These are phyloP conservation scores for Pseudoscleropodium purum DNA, from an alignment of 225 moss, liverwort and hornwort species.

Conservation along the genomic window DNA sequence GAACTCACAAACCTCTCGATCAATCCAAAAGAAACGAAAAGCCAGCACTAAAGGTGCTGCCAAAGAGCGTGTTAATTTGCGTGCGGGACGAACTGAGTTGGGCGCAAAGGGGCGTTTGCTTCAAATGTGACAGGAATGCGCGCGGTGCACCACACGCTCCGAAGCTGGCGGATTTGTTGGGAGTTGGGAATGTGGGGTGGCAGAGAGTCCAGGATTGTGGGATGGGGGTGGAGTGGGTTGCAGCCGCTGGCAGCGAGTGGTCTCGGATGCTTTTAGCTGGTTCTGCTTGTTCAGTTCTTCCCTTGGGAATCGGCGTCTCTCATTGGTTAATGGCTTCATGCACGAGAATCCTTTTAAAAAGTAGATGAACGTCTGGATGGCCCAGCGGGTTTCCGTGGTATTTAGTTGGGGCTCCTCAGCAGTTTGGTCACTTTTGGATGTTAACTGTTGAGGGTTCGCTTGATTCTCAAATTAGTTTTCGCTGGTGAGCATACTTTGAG, in stretches of 20 bases:
- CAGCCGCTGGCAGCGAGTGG: neutral
- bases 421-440: neutral
- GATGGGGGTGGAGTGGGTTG: conserved; percentile 9
- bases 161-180: neutral
- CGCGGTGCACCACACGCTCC: neutral
- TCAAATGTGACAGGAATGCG: neutral
- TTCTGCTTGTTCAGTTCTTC: neutral
- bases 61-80: neutral
- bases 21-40: neutral
- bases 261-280: neutral
- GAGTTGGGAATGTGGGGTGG: conserved; percentile 20
- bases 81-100: neutral
- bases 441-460: neutral
- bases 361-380: neutral
- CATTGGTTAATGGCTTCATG: neutral
- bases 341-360: neutral
- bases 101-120: neutral
- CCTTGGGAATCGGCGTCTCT: neutral
- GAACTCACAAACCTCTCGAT: neutral
- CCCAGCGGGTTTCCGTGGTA: neutral
- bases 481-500: neutral
- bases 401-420: neutral
- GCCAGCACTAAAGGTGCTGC: neutral
- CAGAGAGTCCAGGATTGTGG: conserved; percentile 13
- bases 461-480: neutral